Evolutionary conservation across 2,329 filamentous ascomycete species (phyloP), one percentile per base, ranked within the genome.

Genomic region (Arthrobotrys megalospora): DNA sequence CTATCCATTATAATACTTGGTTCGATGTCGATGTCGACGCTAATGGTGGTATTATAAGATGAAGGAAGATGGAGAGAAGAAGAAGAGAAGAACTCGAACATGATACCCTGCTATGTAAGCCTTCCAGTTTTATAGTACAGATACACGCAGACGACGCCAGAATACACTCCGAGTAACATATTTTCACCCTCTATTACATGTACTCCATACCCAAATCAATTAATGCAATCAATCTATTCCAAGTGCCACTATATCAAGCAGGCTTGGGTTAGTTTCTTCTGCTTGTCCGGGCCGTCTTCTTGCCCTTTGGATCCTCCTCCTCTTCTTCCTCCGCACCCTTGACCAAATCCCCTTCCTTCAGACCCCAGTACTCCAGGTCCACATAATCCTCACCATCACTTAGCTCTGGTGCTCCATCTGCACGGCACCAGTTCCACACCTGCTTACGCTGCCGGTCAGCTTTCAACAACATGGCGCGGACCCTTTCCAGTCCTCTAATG

Each of bases 381-480:
- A 94, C 94, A 92, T 92, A 96, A 83, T 96, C 93, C 85, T 96
- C 93, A 10, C 92, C 92, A 83, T 96, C 93, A 63, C 91, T 94
- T 90, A 96, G 90, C 83, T 94, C 92, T 62, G 90, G 86, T 19
- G 87, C 81, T 80, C 75, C 70, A n/a, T 80, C 79, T 16, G 93
- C 91, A 83, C 93, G 93, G 80, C 90, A 88, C 91, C 92, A 94
- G 80, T 89, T 88, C 83, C 91, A 88, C 2, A 96, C 92, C 19
- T 90, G 88, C 81, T 89, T 90, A 32, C 93, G 88, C 83, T 92
- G 88, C 52, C 92, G 88, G 81, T 95, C 90, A 0, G 92, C 92
- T 81, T 89, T 89, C 79, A 94, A 86, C 65, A 96, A 86, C 0
- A 92, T 92, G 63, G 90, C 87, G 79, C 92, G 90, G 60, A 96